A percentile compares a stretch with the other conserved stretches of the same genome.
Conservation (phyloP, 495 filamentous ascomycete species). For the Bacidia rubella region DNA sequence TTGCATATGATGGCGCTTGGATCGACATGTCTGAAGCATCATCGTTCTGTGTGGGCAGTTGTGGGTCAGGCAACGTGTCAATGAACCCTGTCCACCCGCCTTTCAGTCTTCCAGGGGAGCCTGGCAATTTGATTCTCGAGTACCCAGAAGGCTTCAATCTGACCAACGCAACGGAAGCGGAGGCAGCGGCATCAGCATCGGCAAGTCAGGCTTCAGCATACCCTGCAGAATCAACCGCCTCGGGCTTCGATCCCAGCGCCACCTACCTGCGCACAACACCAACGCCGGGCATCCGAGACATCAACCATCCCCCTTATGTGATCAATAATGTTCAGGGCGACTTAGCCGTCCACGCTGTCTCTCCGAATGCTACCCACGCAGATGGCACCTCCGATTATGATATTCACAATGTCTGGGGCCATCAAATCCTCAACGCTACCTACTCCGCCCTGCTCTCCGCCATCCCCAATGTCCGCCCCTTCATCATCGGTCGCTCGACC, state of each 20-base stretch:
- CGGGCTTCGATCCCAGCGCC: slow-evolving; percentile 17
- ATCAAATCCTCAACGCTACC: slow-evolving; percentile 67
- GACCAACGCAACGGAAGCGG: slow-evolving; percentile 57
- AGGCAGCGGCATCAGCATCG: slow-evolving; percentile 40
- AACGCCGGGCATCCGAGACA: slow-evolving; percentile 55
- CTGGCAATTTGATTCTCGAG: slow-evolving; percentile 42
- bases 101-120: slow-evolving; percentile 52
- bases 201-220: slow-evolving; percentile 35
- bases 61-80: slow-evolving; percentile 53
- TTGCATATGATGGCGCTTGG: slow-evolving; percentile 48
- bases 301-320: slow-evolving; percentile 69
- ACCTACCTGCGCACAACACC: slow-evolving; percentile 49
- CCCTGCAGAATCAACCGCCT: slow-evolving; percentile 17
- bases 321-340: slow-evolving; percentile 73
- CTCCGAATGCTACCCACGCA: slow-evolving; percentile 64
- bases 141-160: slow-evolving; percentile 63
- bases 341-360: slow-evolving; percentile 58
- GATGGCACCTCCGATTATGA: slow-evolving; percentile 68
- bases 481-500: slow-evolving; percentile 76
- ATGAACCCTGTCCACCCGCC: slow-evolving; percentile 58
- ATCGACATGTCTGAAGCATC: slow-evolving; percentile 55
- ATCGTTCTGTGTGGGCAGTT: slow-evolving; percentile 72
- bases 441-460: slow-evolving; percentile 56
- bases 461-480: slow-evolving; percentile 55
- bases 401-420: slow-evolving; percentile 63